These are phyloP conservation scores for Trichoderma endophyticum DNA, from an alignment of 2,329 filamentous ascomycete species.

Conservation along the genomic window DNA sequence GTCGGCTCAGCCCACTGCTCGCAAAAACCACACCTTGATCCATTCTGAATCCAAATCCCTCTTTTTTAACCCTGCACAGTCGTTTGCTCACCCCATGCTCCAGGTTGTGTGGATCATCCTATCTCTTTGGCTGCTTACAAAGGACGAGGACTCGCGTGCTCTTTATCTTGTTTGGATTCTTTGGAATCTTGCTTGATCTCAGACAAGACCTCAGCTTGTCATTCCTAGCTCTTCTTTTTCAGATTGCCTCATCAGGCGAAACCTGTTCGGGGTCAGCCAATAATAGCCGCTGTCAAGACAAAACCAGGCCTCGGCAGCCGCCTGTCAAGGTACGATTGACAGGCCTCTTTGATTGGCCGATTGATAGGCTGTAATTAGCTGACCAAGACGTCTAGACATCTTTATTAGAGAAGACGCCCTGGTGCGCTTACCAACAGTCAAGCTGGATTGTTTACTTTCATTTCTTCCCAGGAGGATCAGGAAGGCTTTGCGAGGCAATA, in stretches of 20 bases:
- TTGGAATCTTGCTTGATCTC: not conserved
- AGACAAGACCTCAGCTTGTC: not conserved
- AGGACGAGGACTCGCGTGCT: not conserved
- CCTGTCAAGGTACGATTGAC: not conserved
- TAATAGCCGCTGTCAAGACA: not conserved
- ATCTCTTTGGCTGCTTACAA: not conserved
- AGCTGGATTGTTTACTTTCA: conserved; percentile 10
- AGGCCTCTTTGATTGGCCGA: not conserved
- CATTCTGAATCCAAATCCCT: not conserved
- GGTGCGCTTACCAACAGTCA: not conserved
- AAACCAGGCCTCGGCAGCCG: not conserved
- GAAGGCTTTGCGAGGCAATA: not conserved
- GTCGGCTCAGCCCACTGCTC: not conserved
- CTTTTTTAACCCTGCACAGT: not conserved
- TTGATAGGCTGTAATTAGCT: not conserved
- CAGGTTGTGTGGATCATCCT: not conserved
- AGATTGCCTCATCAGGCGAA: conserved; percentile 18
- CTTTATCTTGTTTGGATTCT: not conserved
- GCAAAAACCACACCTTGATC: not conserved
- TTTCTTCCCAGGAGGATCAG: not conserved
- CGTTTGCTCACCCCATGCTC: conserved; percentile 1
- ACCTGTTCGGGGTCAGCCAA: conserved; percentile 1
- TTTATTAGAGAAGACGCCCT: conserved; percentile 2
- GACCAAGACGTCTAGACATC: not conserved
- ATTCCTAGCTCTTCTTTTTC: not conserved